A percentile compares a stretch with the other conserved stretches of the same genome.
Conservation (phyloP, 768 basidiomycete species). For the Cyclocybe aegerita region DNA sequence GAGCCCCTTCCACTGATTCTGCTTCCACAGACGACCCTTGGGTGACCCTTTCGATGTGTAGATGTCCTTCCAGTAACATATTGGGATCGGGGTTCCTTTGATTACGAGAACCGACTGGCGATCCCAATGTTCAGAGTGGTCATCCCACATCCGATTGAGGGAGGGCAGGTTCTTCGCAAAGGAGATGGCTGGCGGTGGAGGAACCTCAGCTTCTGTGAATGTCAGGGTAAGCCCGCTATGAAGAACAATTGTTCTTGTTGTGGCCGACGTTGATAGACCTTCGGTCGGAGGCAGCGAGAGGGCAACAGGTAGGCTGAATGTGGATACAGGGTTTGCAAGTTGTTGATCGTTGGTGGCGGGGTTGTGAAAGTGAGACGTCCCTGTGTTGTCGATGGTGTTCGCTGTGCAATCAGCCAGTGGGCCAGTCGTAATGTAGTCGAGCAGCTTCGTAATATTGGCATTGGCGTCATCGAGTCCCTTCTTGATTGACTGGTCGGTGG, state of each 20-base stretch:
- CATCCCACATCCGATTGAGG: conserved; percentile 26
- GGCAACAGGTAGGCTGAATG: too few relatives aligned
- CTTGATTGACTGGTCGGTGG: too few relatives aligned
- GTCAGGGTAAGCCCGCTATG: background rate
- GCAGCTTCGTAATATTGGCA: too few relatives aligned
- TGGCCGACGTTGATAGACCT: too few relatives aligned
- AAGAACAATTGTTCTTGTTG: background rate
- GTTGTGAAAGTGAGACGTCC: too few relatives aligned
- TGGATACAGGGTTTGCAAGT: too few relatives aligned
- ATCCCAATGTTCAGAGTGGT: conserved; percentile 18
- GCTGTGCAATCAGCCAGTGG: too few relatives aligned
- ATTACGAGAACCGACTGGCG: conserved; percentile 17
- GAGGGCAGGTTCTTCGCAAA: conserved; percentile 18
- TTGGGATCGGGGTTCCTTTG: conserved; percentile 15
- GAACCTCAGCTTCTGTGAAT: background rate
- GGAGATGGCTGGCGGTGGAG: conserved; percentile 16
- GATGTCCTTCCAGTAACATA: conserved; percentile 21
- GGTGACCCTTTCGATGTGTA: conserved; percentile 8
- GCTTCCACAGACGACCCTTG: conserved; percentile 17
- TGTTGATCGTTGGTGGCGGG: too few relatives aligned
- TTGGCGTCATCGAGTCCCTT: too few relatives aligned
- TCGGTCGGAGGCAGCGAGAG: too few relatives aligned
- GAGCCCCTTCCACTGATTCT: conserved; percentile 19
- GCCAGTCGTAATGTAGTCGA: too few relatives aligned
- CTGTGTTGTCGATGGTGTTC: too few relatives aligned